Conservation (phyloP, 1,139 yeast species). For the Chernovozyma aurita region DNA sequence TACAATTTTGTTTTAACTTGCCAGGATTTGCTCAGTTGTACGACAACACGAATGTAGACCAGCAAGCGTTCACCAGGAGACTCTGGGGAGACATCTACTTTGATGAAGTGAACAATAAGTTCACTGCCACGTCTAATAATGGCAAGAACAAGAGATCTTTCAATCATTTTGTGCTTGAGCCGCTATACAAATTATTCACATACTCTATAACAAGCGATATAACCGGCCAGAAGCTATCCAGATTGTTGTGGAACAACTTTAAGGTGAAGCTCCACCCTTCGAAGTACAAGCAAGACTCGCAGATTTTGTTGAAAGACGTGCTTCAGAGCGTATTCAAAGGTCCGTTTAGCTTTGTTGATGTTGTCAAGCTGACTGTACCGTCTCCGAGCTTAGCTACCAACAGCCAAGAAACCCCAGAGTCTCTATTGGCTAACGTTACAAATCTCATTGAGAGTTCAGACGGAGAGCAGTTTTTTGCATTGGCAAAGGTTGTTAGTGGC, state of each 20-base stretch:
- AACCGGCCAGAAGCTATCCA: constrained; percentile 30
- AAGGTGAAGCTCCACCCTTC: constrained; percentile 37
- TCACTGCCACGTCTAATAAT: constrained; percentile 33
- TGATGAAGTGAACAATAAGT: constrained; percentile 37
- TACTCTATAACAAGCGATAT: constrained; percentile 55
- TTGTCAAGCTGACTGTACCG: constrained; percentile 30
- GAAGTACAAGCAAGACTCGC: constrained; percentile 49
- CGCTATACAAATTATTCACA: constrained; percentile 73
- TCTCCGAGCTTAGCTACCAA: constrained; percentile 31
- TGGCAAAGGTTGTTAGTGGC: constrained; percentile 65
- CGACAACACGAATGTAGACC: constrained; percentile 23
- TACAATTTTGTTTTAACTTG: constrained; percentile 62
- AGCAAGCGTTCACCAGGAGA: constrained; percentile 42
- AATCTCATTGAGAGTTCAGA: constrained; percentile 56
- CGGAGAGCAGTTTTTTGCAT: constrained; percentile 43
- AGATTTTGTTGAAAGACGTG: constrained; percentile 51
- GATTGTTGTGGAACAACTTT: constrained; percentile 44
- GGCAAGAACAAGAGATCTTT: constrained; percentile 48
- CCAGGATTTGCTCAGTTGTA: constrained; percentile 61
- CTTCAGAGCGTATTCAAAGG: constrained; percentile 52
- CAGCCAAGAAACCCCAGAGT: neutral
- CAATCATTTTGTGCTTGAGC: constrained; percentile 65
- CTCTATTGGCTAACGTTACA: constrained; percentile 1
- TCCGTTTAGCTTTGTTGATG: constrained; percentile 52
- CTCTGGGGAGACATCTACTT: constrained; percentile 80